Evolutionary conservation across 345 rosid genomes (phyloP).

Genomic region (Anastatica hierochuntica): DNA sequence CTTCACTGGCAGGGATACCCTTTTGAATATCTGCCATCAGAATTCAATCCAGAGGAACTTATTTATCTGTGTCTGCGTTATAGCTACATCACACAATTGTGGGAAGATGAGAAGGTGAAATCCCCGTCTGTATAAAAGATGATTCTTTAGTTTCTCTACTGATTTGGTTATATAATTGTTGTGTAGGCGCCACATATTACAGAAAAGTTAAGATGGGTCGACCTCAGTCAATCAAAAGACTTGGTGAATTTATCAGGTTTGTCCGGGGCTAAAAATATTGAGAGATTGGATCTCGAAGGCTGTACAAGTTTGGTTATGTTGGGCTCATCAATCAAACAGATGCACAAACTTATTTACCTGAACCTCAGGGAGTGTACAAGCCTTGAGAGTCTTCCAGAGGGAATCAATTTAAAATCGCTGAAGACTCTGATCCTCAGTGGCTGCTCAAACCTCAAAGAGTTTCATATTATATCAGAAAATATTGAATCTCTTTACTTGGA

Average conservation of each 20-base stretch:
- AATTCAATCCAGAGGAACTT: slow-evolving; percentile 17
- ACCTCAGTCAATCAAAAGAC: slow-evolving; percentile 14
- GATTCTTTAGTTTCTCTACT: background rate
- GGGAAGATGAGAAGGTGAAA: slow-evolving; percentile 23
- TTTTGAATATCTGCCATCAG: slow-evolving; percentile 13
- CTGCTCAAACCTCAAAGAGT: slow-evolving; percentile 17
- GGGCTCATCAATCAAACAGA: slow-evolving; percentile 1
- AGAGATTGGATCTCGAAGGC: slow-evolving; percentile 11
- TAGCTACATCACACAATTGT: slow-evolving; percentile 23
- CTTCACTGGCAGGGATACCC: slow-evolving; percentile 31
- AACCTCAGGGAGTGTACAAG: slow-evolving; percentile 16
- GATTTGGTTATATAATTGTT: background rate
- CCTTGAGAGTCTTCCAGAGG: slow-evolving; percentile 14
- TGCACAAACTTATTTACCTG: slow-evolving; percentile 15
- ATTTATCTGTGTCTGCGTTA: slow-evolving; percentile 7
- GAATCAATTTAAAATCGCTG: background rate
- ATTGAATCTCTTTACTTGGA: slow-evolving; percentile 13
- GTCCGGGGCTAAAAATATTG: slow-evolving; percentile 21
- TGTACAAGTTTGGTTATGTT: slow-evolving; percentile 18
- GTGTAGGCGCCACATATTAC: slow-evolving; percentile 5
- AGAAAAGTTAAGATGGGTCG: slow-evolving; percentile 17
- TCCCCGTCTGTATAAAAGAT: background rate
- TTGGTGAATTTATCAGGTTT: slow-evolving; percentile 21
- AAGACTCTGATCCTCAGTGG: slow-evolving; percentile 19
- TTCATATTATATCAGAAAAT: slow-evolving; percentile 16